Base-by-base conservation (phyloP, 2,329 filamentous ascomycete species). In the Aspergillus aculeatinus region DNA sequence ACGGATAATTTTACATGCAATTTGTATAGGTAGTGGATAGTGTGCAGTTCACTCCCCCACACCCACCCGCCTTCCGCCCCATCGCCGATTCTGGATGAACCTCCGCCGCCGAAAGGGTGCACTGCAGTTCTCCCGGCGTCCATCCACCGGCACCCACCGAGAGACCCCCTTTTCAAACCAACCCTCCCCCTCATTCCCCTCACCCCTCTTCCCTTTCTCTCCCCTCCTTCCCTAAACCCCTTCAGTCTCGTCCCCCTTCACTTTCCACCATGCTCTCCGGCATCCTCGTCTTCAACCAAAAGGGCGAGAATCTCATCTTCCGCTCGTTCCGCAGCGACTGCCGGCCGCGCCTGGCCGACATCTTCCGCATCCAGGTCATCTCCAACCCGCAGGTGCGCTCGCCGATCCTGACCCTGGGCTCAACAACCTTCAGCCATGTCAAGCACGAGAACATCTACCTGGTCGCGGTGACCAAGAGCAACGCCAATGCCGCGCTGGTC, bases 381-480 rank as follows among this genome's bases (percentile, higher is more conserved):
- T 96, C 92, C 70, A 99, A 99, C 77, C 89, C 95, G 56, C 92
- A 97, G 77, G 95, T 99, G 62, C 92, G 96, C 68, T 98, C 95
- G 67, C 95, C 95, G 61, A 98, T 99, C 79, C 84, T 99, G 70
- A 99, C 95, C 4, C 87, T 99, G 60, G 95, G 96, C 65, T 96
- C 92, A 76, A 99, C 95, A 59, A 99, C 96, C 51, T 99, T 99
- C 79, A 96, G 92, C 82, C 95, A 99, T 87, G 94, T 99, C 79
- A 97, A 96, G 78, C 94, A 97, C 80, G 95, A 99, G 76, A 99
- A 99, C 77, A 97, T 99, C 74, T 99, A 98, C 78, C 80, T 99
- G 68, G 94, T 98, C 58, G 95, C 94, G 19, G 91, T 99, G 69
- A 98, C 93, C 60, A 99, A 98, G 82, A 97, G 93, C 81, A 99